Evolutionary conservation across 805 yeast species (phyloP), one percentile per base, ranked within the genome.

Genomic region (Isabelozyma rhagii): DNA sequence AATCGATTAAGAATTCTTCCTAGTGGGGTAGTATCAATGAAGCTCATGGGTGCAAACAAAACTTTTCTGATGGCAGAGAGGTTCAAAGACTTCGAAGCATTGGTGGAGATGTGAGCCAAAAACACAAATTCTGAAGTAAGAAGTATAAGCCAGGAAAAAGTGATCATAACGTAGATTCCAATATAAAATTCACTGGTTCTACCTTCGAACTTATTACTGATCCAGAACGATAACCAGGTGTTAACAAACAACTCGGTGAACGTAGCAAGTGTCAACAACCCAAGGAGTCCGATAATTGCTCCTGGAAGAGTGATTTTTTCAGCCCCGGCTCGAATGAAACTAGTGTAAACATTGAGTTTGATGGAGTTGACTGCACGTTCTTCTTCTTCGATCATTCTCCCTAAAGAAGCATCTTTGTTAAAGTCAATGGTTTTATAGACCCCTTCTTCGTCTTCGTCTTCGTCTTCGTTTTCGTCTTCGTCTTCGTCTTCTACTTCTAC

Each of bases 201-300:
- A 15, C 64, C 63, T 70, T 55, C 38, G 58, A 85, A 87, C 60
- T 77, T 80, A 45, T 71, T 52, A 7, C 72, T 72, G 5, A 84
- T 73, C 96, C 96, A 89, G 64, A 84, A 89, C 1, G 93, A 83
- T 50, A 89, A 71, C 93, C 93, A 87, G 13, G 84, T 82, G 61
- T 83, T 84, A 42, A 83, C 74, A 57, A 84, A 82, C 45, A 83
- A 62, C 46, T 71, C 72, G 49, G 75, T 70, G 61, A 83, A 83
- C 0, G 78, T 76, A 47, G 75, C 72, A 82, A 66, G 60, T 87
- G 87, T 59, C 89, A 67, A 14, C n/a, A 73, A 59, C 62, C 27
- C n/a, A 29, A n/a, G 5, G 45, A 17, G 17, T 49, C 44, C 13
- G 54, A 10, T 14, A 42, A 11, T 9, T 9, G 25, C 31, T 25